These are phyloP conservation scores for Melaleuca quinquenervia DNA, from an alignment of 345 rosid species.

Conservation along the genomic window DNA sequence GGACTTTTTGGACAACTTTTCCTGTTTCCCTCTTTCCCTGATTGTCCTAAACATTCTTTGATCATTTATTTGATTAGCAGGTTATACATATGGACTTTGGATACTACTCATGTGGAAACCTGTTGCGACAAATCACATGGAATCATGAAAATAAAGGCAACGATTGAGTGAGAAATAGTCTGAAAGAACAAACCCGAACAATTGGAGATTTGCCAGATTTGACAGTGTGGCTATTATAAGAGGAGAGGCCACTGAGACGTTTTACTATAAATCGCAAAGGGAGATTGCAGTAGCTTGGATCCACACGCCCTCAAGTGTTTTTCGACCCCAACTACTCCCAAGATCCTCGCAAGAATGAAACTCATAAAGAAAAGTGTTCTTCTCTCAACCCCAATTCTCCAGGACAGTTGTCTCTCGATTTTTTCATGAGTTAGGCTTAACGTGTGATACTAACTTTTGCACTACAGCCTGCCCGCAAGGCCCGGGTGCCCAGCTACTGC, in stretches of 20 bases:
- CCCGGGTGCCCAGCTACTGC: neutral
- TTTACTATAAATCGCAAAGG: neutral
- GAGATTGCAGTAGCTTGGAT: neutral
- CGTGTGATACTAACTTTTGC: neutral
- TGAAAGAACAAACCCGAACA: neutral
- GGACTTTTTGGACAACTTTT: too few relatives aligned
- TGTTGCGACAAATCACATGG: neutral
- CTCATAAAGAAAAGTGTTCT: neutral
- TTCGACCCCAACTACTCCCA: neutral
- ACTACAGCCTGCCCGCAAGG: neutral
- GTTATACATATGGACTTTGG: neutral
- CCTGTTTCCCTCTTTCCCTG: too few relatives aligned
- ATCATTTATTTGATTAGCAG: neutral
- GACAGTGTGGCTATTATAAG: neutral
- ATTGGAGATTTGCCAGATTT: neutral
- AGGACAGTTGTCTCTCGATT: neutral
- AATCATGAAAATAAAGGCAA: neutral
- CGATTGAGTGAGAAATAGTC: neutral
- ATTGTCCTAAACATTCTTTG: neutral
- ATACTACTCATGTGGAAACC: neutral
- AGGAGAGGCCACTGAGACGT: neutral
- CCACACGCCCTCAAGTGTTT: neutral
- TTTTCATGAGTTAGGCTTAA: neutral
- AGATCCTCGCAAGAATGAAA: neutral
- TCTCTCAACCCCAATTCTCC: neutral